Evolutionary conservation across 768 basidiomycete genomes (phyloP).

Genomic region (Lactifluus volemus): DNA sequence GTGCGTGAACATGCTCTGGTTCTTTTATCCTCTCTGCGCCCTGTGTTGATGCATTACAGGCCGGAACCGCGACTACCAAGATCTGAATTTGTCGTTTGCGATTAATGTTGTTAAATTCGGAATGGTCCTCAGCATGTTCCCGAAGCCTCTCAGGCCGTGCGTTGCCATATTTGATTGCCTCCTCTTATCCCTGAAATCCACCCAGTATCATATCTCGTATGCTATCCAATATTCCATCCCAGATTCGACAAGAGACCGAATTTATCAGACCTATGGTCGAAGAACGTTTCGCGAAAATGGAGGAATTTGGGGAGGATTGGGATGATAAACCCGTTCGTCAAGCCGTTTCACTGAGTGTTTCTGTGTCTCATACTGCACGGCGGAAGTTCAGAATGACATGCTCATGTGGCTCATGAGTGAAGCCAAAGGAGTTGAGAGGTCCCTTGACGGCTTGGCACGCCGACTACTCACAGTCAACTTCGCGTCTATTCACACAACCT

Average conservation of each 20-base stretch:
- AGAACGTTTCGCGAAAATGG: slow-evolving; percentile 20
- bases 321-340: slow-evolving; percentile 22
- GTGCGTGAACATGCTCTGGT: slow-evolving; percentile 20
- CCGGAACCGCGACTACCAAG: slow-evolving; percentile 25
- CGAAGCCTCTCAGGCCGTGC: slow-evolving; percentile 30
- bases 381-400: slow-evolving; percentile 32
- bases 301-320: slow-evolving; percentile 21
- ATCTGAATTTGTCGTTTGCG: slow-evolving; percentile 29
- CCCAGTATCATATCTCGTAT: slow-evolving; percentile 15
- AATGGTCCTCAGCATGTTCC: slow-evolving; percentile 27
- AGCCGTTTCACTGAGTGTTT: too few species aligned
- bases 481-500: slow-evolving; percentile 29
- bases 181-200: not conserved
- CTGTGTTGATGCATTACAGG: slow-evolving; percentile 18
- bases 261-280: slow-evolving; percentile 10
- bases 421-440: slow-evolving; percentile 27
- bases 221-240: slow-evolving; percentile 12
- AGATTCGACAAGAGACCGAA: slow-evolving; percentile 7
- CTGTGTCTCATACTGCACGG: not conserved
- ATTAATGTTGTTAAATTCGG: slow-evolving; percentile 25
- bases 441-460: slow-evolving; percentile 26
- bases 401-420: slow-evolving; percentile 39
- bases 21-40: not conserved
- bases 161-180: slow-evolving; percentile 5
- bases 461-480: slow-evolving; percentile 28